Evolutionary conservation across 2,329 filamentous ascomycete genomes (phyloP).

Genomic region (Alternaria novae-zelandiae): DNA sequence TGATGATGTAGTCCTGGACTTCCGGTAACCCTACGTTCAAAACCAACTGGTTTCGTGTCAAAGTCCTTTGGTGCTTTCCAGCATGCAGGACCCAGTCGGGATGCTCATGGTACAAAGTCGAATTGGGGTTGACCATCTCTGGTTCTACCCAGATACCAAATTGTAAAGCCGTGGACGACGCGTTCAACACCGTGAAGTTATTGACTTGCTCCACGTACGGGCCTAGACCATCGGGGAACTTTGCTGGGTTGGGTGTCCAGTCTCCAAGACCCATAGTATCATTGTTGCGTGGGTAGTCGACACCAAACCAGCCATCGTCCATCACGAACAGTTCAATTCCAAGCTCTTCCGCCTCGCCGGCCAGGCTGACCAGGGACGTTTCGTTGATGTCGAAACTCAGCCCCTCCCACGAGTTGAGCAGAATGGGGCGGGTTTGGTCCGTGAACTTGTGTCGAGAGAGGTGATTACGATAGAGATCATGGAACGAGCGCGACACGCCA

Average conservation of each 20-base stretch:
- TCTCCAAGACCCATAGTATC: slow-evolving; percentile 68
- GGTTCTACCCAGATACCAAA: slow-evolving; percentile 74
- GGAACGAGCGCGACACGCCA: slow-evolving; percentile 67
- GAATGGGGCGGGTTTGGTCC: slow-evolving; percentile 58
- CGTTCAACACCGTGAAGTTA: slow-evolving; percentile 55
- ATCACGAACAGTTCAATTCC: slow-evolving; percentile 69
- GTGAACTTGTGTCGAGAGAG: slow-evolving; percentile 65
- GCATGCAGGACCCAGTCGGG: slow-evolving; percentile 70
- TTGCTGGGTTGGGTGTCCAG: slow-evolving; percentile 64
- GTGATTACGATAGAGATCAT: slow-evolving; percentile 67
- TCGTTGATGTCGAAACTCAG: slow-evolving; percentile 65
- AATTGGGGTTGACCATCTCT: slow-evolving; percentile 71
- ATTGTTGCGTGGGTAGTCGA: slow-evolving; percentile 64
- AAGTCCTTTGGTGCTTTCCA: slow-evolving; percentile 62
- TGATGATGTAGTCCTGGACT: slow-evolving; percentile 69
- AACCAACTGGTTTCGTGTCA: slow-evolving; percentile 65
- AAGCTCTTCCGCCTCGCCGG: slow-evolving; percentile 62
- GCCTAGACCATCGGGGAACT: slow-evolving; percentile 64
- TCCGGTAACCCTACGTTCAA: slow-evolving; percentile 66
- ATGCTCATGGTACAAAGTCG: slow-evolving; percentile 65
- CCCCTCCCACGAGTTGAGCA: slow-evolving; percentile 73
- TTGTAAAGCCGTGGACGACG: slow-evolving; percentile 55
- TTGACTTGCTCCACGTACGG: slow-evolving; percentile 60
- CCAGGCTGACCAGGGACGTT: slow-evolving; percentile 61
- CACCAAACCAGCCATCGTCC: slow-evolving; percentile 72